Base-by-base conservation (phyloP, 768 basidiomycete genomes). In the Filobasidium wieringae region DNA sequence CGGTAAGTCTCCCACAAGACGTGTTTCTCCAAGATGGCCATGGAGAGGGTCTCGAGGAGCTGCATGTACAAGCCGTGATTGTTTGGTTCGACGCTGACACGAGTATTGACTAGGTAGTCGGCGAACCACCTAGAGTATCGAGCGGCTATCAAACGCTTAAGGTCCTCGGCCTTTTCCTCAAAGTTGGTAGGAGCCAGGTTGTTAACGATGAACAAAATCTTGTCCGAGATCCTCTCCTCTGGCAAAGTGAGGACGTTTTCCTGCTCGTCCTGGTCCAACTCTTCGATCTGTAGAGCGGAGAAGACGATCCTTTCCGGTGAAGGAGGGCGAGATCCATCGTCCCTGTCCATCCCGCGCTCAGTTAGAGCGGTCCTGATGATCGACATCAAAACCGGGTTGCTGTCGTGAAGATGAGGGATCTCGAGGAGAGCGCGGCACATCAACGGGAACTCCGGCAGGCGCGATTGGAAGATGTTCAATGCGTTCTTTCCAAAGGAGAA, bases 401-500 rank as follows among this genome's bases (percentile, higher is more conserved):
- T 80, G 61, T 95, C 90, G 54, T 83, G 79, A 49, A 99, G 78
- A 67, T 90, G 85, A 31, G 89, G 85, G 55, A 96, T 90, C 57
- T 83, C 80, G 52, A 93, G 79, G 40, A 99, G 78, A 7, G 87
- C 87, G 64, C 89, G 84, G 70, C 93, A 96, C 11, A 97, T 76
- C 1, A 88, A 87, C 43, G 87, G 86, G 87, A 93, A 99, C 72
- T 97, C 92, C 36, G 81, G 76, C 55, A 99, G 79, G 26, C 91
- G 82, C 34, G 79, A 81, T 69, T 93, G 89, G 70, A 97, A 95
- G 50, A 89, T 80, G 37, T 82, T 78, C 9, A 99, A 80, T 2
- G 95, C 91, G 74, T 90, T 85, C 58, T 90, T 79, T 60, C 95
- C 95, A 72, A 97, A 99, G 66, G 86, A 86, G 81, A 95, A 97